Evolutionary conservation across 2,329 filamentous ascomycete species (phyloP), one percentile per base, ranked within the genome.

Genomic region (Talaromyces amestolkiae): DNA sequence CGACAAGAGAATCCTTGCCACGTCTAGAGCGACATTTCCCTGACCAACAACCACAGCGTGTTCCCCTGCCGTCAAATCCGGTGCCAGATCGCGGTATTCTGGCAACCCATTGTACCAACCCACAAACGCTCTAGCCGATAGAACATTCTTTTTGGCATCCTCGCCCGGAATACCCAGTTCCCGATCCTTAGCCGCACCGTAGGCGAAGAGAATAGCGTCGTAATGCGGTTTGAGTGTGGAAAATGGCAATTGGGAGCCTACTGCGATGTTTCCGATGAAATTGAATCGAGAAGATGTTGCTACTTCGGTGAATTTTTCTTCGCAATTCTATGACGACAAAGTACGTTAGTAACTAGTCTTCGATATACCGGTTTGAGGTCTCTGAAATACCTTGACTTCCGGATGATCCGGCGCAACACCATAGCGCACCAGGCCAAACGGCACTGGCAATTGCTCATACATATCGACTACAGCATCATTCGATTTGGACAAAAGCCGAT

Each of bases 41-140:
- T 99, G 94, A 1, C 95, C 95, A 69, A 99, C 88, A 58, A 99
- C 85, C 37, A 97, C 87, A 1, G 92, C 95, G 67, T 93, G 89
- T 60, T 97, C 92, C 0, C 90, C 91, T 10, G 83, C 82, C 0
- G 87, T 85, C 31, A 98, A 83, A 73, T 92, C 86, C 0, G 93
- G 91, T n/a, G 85, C 81, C 8, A 97, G 80, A 70, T 85, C 78
- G 22, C 89, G 85, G 74, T 91, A 91, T 71, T 96, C 91, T 0
- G 95, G 95, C 2, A 97, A 84, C 2, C 95, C 95, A 77, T 99
- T 99, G 78, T 99, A 99, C 95, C 95, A 99, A 19, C 93, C 95
- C 1, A 99, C 95, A 75, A 98, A 97, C 45, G 93, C 90, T 33
- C 95, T 87, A 2, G 95, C 95, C 8, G 93, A 97, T 75, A 93